A percentile compares a stretch with the other conserved stretches of the same genome.
phyloP scores from a whole-genome alignment of 495 filamentous ascomycete species.

The Pseudomonodictys pantanalensis region DNA sequence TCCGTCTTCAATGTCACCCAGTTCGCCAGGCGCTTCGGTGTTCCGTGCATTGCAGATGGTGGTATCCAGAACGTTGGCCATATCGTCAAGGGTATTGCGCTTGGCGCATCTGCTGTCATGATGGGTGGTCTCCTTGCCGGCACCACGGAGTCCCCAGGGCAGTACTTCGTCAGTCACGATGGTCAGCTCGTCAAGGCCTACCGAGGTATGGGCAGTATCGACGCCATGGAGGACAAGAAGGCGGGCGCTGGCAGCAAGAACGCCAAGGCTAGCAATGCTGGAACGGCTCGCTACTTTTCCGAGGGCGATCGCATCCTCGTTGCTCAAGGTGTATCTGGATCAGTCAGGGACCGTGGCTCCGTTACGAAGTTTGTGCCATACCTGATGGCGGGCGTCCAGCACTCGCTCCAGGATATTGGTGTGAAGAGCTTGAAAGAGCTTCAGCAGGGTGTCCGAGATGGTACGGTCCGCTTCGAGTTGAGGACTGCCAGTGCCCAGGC shows the following conservation, averaged over 20 bases:
- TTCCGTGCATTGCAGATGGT: constrained; percentile 96
- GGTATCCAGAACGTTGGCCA: constrained; percentile 98
- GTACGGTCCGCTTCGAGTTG: constrained; percentile 86
- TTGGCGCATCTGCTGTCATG: constrained; percentile 96
- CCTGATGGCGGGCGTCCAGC: constrained; percentile 89
- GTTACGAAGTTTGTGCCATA: constrained; percentile 95
- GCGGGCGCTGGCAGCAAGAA: constrained; percentile 64
- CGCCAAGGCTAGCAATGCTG: constrained; percentile 85
- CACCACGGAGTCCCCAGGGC: constrained; percentile 94
- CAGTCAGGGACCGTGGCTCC: constrained; percentile 70
- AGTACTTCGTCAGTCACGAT: constrained; percentile 91
- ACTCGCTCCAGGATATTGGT: constrained; percentile 94
- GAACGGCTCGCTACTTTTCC: constrained; percentile 97
- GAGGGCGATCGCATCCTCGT: constrained; percentile 92
- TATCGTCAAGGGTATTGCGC: constrained; percentile 94
- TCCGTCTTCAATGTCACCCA: constrained; percentile 82
- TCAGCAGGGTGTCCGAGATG: constrained; percentile 70
- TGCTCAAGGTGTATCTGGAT: constrained; percentile 88
- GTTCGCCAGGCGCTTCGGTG: constrained; percentile 90
- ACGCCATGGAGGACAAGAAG: constrained; percentile 99
- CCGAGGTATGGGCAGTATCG: constrained; percentile 96
- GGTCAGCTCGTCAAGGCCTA: constrained; percentile 99
- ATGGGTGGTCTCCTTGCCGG: constrained; percentile 98
- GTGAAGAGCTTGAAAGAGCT: constrained; percentile 71
- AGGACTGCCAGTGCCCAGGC: constrained; percentile 89